Evolutionary conservation across 495 filamentous ascomycete genomes (phyloP).

Genomic region (Chaetomium fimeti): DNA sequence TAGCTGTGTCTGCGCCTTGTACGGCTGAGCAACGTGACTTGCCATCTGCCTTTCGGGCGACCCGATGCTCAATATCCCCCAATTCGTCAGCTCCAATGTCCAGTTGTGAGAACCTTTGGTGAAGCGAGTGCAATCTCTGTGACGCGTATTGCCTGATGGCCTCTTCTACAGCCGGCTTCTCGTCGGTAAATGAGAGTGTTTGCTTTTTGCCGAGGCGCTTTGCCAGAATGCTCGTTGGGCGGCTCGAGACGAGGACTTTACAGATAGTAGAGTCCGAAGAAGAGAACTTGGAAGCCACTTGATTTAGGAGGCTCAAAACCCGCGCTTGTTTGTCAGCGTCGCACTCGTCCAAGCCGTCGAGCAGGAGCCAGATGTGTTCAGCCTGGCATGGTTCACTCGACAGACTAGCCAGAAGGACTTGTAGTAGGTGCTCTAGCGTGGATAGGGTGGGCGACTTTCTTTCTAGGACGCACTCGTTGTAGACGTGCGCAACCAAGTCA

Average conservation of each 20-base stretch:
- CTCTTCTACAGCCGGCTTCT: constrained; percentile 2
- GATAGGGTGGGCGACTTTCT: not conserved
- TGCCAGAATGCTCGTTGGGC: not conserved
- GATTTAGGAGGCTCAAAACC: not conserved
- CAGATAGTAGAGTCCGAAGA: not conserved
- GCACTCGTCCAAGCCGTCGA: constrained; percentile 3
- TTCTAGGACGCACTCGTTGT: not conserved
- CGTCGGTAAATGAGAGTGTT: not conserved
- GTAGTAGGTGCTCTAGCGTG: not conserved
- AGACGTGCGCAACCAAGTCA: constrained; percentile 2
- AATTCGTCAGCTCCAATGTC: constrained; percentile 1
- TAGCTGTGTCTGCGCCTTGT: not conserved
- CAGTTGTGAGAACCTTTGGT: constrained; percentile 4
- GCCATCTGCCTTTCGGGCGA: not conserved
- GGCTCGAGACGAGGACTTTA: constrained; percentile 5
- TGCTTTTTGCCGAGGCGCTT: not conserved
- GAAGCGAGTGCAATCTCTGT: not conserved
- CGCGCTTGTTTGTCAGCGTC: not conserved
- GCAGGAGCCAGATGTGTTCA: not conserved
- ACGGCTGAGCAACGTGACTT: not conserved
- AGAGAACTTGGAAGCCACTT: not conserved
- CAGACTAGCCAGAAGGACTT: not conserved
- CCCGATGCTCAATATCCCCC: not conserved
- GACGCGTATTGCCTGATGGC: constrained; percentile 1
- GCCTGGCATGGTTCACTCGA: not conserved